A percentile compares a stretch with the other conserved stretches of the same genome.
These are phyloP conservation scores for Alnus glutinosa DNA, from an alignment of 306 rosid species.

Conservation along the genomic window DNA sequence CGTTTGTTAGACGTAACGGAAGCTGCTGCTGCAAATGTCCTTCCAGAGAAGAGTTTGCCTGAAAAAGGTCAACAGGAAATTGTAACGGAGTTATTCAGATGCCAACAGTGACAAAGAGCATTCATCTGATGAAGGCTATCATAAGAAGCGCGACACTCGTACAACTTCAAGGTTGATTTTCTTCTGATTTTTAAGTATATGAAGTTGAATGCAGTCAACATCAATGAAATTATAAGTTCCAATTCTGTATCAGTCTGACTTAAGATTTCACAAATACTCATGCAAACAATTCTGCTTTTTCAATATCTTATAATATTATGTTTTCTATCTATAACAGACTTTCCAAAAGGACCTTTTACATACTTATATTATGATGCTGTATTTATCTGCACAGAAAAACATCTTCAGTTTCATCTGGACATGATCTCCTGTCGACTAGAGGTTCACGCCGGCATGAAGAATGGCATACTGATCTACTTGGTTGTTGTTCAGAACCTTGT, in stretches of 20 bases:
- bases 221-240: neutral
- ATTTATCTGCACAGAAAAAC: constrained; percentile 41
- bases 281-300: constrained; percentile 11
- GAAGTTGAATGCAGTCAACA: constrained; percentile 5
- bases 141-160: constrained; percentile 42
- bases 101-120: constrained; percentile 43
- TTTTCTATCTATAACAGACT: constrained; percentile 7
- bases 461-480: constrained; percentile 94
- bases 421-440: constrained; percentile 60
- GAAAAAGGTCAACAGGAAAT: constrained; percentile 60
- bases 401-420: constrained; percentile 62
- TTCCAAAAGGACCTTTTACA: neutral
- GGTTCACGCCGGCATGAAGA: constrained; percentile 64
- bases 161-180: constrained; percentile 55
- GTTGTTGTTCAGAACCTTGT: constrained; percentile 90
- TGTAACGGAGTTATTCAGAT: constrained; percentile 50
- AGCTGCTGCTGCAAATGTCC: constrained; percentile 56
- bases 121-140: constrained; percentile 47
- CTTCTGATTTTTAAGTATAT: constrained; percentile 12
- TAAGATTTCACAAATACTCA: neutral
- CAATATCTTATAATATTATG: constrained; percentile 10
- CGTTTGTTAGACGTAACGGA: constrained; percentile 86
- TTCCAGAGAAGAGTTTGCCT: constrained; percentile 55
- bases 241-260: neutral
- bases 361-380: constrained; percentile 10